Evolutionary conservation across 2,329 filamentous ascomycete species (phyloP).

Genomic region (Fusarium concolor): DNA sequence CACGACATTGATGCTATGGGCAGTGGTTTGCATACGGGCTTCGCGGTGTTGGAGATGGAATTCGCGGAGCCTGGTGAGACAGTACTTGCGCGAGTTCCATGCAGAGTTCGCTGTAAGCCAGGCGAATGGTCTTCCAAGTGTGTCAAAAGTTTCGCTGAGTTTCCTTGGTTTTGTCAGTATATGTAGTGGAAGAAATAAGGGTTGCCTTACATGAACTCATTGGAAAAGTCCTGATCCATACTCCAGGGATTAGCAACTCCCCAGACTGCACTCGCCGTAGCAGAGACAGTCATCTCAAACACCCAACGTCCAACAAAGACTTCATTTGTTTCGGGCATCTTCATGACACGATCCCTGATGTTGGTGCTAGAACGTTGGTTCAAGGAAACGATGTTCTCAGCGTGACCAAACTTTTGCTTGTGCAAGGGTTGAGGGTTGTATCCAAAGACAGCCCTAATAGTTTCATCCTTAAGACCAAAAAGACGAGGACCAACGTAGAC

Average conservation of each 20-base stretch:
- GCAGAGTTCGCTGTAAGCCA: slow-evolving; percentile 45
- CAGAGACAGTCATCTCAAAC: slow-evolving; percentile 47
- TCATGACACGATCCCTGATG: slow-evolving; percentile 33
- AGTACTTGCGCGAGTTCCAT: slow-evolving; percentile 44
- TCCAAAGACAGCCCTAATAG: slow-evolving; percentile 41
- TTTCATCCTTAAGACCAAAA: slow-evolving; percentile 42
- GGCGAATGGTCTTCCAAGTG: slow-evolving; percentile 44
- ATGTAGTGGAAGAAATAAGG: fast-evolving
- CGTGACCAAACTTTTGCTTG: slow-evolving; percentile 44
- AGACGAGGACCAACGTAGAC: slow-evolving; percentile 47
- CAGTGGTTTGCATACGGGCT: slow-evolving; percentile 39
- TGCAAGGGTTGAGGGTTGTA: slow-evolving; percentile 47
- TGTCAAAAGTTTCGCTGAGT: slow-evolving; percentile 47
- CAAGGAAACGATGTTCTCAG: slow-evolving; percentile 39
- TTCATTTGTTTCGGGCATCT: slow-evolving; percentile 34
- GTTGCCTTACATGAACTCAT: slow-evolving; percentile 47
- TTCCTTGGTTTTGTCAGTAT: slow-evolving; percentile 38
- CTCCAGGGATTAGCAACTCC: slow-evolving; percentile 49
- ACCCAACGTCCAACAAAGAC: slow-evolving; percentile 46
- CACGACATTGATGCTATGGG: slow-evolving; percentile 49
- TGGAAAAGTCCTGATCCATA: slow-evolving; percentile 47
- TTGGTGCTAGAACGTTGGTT: slow-evolving; percentile 41
- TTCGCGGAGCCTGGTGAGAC: slow-evolving; percentile 40
- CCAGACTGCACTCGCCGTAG: slow-evolving; percentile 50
- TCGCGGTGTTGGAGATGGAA: slow-evolving; percentile 46